These are phyloP conservation scores for Austroboletus novae-zelandiae DNA, from an alignment of 1,284 basidiomycete genomes.

Conservation along the genomic window DNA sequence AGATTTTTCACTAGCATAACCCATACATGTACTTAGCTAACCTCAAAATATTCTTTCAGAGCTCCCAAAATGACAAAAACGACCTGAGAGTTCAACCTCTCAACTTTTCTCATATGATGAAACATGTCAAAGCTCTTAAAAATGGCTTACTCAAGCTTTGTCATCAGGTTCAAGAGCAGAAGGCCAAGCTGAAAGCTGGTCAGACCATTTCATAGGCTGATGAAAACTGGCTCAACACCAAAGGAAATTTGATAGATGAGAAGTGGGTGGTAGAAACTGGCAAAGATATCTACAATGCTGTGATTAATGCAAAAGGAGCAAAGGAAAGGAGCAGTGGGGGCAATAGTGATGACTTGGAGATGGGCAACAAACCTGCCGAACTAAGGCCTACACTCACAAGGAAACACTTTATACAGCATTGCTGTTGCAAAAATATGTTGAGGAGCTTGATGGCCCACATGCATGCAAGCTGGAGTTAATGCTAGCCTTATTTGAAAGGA, in stretches of 20 bases:
- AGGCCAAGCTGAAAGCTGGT: conserved; percentile 1
- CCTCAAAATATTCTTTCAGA: background rate
- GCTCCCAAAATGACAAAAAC: background rate
- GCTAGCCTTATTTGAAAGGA: background rate
- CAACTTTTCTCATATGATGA: background rate
- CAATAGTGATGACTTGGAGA: background rate
- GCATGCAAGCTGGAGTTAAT: background rate
- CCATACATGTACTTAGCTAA: background rate
- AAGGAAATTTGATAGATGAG: conserved; percentile 8
- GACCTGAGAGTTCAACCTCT: background rate
- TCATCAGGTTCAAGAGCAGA: background rate
- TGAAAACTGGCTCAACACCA: conserved; percentile 5
- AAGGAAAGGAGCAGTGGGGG: background rate
- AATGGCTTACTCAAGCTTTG: background rate
- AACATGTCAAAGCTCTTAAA: background rate
- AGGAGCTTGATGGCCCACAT: background rate
- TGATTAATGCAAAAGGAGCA: background rate
- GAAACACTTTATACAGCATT: background rate
- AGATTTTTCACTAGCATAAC: background rate
- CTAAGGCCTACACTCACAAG: background rate
- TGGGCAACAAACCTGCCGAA: background rate
- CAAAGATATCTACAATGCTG: background rate
- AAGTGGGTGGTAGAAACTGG: background rate
- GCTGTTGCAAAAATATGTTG: background rate
- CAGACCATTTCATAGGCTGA: background rate